phyloP scores from a whole-genome alignment of 116 monocot species.

The Zostera marina region DNA sequence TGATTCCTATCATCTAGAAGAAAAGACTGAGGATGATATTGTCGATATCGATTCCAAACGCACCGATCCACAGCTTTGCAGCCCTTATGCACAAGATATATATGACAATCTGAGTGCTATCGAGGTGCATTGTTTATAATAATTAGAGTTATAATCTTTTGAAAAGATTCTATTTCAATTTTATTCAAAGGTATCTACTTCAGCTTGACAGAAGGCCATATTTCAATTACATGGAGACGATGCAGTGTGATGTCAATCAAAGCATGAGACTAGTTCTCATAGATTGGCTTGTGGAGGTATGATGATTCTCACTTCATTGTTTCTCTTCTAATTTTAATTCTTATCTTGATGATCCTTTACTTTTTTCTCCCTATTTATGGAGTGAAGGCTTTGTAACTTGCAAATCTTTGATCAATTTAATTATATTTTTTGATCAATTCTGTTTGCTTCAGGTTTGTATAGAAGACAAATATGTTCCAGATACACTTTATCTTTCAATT shows the following conservation, averaged over 20 bases:
- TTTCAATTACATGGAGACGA: constrained; percentile 58
- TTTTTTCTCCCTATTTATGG: too few species aligned
- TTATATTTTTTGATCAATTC: background rate
- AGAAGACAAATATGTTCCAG: constrained; percentile 82
- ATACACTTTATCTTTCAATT: constrained; percentile 84
- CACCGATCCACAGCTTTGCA: constrained; percentile 74
- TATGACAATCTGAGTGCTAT: constrained; percentile 45
- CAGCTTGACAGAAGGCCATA: constrained; percentile 60
- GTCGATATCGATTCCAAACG: constrained; percentile 64
- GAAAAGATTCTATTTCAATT: background rate
- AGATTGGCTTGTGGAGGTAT: constrained; percentile 99
- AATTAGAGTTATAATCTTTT: background rate
- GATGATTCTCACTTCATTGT: background rate
- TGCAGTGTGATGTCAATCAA: constrained; percentile 74
- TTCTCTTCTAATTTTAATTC: too few species aligned
- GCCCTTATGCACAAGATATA: constrained; percentile 52
- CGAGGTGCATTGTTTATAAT: constrained; percentile 29
- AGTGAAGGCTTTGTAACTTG: too few species aligned
- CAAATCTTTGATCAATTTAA: too few species aligned
- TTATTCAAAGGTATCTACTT: background rate
- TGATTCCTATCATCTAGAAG: constrained; percentile 10
- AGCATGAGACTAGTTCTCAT: constrained; percentile 74
- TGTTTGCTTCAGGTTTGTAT: constrained; percentile 58
- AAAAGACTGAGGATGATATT: constrained; percentile 11
- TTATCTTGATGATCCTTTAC: too few species aligned